These are phyloP conservation scores for Santalum album DNA, from an alignment of 164 flowering plant genomes.

Conservation along the genomic window DNA sequence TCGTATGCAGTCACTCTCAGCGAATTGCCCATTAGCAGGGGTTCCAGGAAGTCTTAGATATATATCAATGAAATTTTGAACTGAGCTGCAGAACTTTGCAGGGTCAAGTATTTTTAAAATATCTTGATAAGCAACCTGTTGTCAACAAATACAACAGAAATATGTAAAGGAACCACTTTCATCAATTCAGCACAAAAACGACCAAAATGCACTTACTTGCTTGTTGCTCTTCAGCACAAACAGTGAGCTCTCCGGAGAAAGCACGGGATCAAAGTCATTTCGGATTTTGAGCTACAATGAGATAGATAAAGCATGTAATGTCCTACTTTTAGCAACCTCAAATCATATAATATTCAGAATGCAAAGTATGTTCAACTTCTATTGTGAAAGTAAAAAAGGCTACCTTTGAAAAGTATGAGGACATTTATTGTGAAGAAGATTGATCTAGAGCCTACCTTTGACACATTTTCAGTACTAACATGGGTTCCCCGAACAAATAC, in stretches of 20 bases:
- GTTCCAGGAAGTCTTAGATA: constrained; percentile 77
- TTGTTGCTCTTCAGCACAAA: constrained; percentile 93
- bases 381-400: no score
- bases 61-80: constrained; percentile 85
- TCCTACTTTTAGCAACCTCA: no score
- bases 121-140: constrained; percentile 84
- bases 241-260: constrained; percentile 96
- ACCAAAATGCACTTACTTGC: constrained; percentile 39
- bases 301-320: not conserved
- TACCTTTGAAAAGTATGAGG: not conserved
- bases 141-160: constrained; percentile 3
- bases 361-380: no score
- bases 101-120: constrained; percentile 77
- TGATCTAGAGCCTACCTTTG: not conserved
- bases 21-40: constrained; percentile 66
- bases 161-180: constrained; percentile 6
- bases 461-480: no score
- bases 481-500: no score
- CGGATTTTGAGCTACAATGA: constrained; percentile 82
- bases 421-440: not conserved
- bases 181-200: not conserved
- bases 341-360: no score
- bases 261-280: constrained; percentile 98
- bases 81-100: constrained; percentile 82
- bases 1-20: constrained; percentile 92